A percentile compares a stretch with the other conserved stretches of the same genome.
These are phyloP conservation scores for Conticribra weissflogii DNA, from an alignment of 108 stramenopile species.

Conservation along the genomic window DNA sequence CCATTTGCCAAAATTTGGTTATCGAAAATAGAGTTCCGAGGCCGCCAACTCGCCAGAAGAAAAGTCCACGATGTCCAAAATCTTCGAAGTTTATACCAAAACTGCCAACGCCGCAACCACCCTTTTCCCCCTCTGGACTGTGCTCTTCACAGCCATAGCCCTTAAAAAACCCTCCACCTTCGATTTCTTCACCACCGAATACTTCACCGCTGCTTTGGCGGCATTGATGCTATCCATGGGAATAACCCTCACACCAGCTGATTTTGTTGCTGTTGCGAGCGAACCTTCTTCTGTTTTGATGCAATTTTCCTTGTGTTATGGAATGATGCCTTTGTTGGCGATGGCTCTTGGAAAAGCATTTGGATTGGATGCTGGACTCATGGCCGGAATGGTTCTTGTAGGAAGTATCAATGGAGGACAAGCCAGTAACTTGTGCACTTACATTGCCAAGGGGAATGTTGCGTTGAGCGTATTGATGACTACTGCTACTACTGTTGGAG, in stretches of 20 bases:
- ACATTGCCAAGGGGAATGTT: conserved; percentile 97
- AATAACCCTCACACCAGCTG: conserved; percentile 93
- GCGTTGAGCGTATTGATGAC: conserved; percentile 98
- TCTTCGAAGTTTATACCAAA: conserved; percentile 87
- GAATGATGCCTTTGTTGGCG: conserved; percentile 93
- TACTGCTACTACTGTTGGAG: conserved; percentile 96
- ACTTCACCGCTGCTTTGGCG: conserved; percentile 92
- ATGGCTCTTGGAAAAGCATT: conserved; percentile 82
- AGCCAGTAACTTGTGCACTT: conserved; percentile 96
- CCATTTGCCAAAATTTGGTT: background rate
- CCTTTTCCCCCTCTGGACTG: conserved; percentile 95
- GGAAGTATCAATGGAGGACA: conserved; percentile 97
- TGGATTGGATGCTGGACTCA: conserved; percentile 79
- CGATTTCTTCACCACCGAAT: conserved; percentile 97
- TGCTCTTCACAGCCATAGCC: conserved; percentile 85
- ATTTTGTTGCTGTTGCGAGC: conserved; percentile 90
- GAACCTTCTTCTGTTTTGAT: conserved; percentile 88
- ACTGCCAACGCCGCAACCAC: conserved; percentile 86
- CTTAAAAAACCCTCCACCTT: conserved; percentile 87
- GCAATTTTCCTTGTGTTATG: conserved; percentile 95
- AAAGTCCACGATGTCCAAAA: conserved; percentile 55
- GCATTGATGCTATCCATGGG: conserved; percentile 98
- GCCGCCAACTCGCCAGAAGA: conserved; percentile 10
- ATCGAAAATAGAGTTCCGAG: conserved; percentile 6
- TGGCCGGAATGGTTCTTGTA: conserved; percentile 97